Percentiles rank a stretch among this genome's conserved stretches.
phyloP scores from a whole-genome alignment of 305 asterid genomes.

The Fraxinus latifolia region DNA sequence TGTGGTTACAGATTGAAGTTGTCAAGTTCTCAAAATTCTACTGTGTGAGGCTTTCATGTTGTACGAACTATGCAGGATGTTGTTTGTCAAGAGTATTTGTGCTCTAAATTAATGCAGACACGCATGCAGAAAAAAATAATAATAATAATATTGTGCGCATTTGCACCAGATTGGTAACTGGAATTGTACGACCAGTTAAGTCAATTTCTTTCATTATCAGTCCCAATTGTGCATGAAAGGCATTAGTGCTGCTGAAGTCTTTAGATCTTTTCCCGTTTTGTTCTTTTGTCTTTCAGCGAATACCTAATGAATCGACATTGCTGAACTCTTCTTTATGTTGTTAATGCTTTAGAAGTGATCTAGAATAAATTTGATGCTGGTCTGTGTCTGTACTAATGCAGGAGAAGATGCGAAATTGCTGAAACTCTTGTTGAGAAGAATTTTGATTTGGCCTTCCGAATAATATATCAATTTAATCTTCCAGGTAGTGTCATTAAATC shows the following conservation, averaged over 20 bases:
- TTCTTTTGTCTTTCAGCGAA: conserved; percentile 4
- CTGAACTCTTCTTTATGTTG: neutral
- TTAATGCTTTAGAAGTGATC: conserved; percentile 14
- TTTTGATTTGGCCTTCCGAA: conserved; percentile 89
- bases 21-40: conserved; percentile 10
- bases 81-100: neutral
- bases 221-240: neutral
- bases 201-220: conserved; percentile 1
- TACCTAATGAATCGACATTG: conserved; percentile 5
- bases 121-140: neutral
- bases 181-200: neutral
- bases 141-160: neutral
- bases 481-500: conserved; percentile 53
- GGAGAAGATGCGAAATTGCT: conserved; percentile 95
- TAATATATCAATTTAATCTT: conserved; percentile 81
- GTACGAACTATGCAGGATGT: neutral
- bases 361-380: conserved; percentile 15
- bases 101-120: neutral
- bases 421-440: conserved; percentile 91
- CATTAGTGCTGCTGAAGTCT: neutral
- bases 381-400: conserved; percentile 33
- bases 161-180: neutral
- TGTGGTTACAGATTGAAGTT: conserved; percentile 9
- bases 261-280: neutral
- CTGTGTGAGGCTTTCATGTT: conserved; percentile 7